A percentile compares a stretch with the other conserved stretches of the same genome.
Evolutionary conservation across 2,329 filamentous ascomycete genomes (phyloP).

Genomic region (Aurifilum marmelostoma): DNA sequence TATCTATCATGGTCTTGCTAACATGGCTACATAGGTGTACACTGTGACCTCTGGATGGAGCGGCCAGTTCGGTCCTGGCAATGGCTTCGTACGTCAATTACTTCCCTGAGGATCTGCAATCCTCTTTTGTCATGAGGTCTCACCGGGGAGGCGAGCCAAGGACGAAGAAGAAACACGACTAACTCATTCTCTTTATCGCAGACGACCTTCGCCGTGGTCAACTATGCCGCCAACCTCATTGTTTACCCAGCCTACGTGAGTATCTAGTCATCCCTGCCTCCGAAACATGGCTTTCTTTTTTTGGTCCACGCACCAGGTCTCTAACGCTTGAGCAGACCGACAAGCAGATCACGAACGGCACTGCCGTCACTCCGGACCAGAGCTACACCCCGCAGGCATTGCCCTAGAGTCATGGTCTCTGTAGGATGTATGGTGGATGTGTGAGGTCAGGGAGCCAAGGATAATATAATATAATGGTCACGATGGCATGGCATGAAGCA

Average conservation of each 20-base stretch:
- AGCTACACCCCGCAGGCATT: slow-evolving; percentile 41
- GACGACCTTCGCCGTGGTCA: slow-evolving; percentile 55
- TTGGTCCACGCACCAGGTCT: not conserved
- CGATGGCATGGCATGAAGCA: not conserved
- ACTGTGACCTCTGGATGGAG: slow-evolving; percentile 59
- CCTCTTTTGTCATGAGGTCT: no score
- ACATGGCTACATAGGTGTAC: slow-evolving; percentile 38
- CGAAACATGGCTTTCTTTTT: not conserved
- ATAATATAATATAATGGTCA: not conserved
- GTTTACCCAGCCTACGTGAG: slow-evolving; percentile 52
- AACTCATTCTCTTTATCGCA: not conserved
- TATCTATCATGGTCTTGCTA: not conserved
- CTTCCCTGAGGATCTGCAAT: not conserved
- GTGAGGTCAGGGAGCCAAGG: not conserved
- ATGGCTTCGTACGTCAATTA: slow-evolving; percentile 46
- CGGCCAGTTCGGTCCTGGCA: slow-evolving; percentile 54
- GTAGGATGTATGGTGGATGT: not conserved
- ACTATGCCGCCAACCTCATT: slow-evolving; percentile 48
- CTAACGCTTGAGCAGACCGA: slow-evolving; percentile 44
- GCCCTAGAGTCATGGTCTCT: slow-evolving; percentile 2
- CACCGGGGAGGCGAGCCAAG: not conserved
- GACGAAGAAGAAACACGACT: not conserved
- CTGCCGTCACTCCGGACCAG: slow-evolving; percentile 53
- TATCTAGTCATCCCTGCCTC: not conserved
- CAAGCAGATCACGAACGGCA: slow-evolving; percentile 48